Evolutionary conservation across 2,329 filamentous ascomycete species (phyloP), one percentile per base, ranked within the genome.

Genomic region (Colletotrichum sublineola): DNA sequence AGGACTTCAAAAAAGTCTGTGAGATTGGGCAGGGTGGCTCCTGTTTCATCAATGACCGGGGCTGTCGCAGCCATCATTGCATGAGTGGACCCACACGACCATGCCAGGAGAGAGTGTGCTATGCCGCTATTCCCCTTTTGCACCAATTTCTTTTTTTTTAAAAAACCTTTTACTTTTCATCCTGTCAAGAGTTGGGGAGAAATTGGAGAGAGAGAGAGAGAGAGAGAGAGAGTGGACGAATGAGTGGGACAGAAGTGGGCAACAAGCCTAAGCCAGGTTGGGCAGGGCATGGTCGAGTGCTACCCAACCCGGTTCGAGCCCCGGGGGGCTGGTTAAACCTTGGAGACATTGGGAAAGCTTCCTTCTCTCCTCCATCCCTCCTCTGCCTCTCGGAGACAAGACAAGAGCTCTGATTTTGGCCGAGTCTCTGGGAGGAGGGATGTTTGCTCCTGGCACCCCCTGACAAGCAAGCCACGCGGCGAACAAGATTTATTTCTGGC

Each of bases 31-130:
- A 87, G 83, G 86, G 84, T 83, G 80, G 75, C 76, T 82, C 78
- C 80, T 84, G 86, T 88, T 88, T 88, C 86, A 88, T 83, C 81
- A 85, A 77, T 78, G 81, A 80, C 82, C 80, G 79, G 84, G 83
- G 80, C 77, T 74, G 76, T 78, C 77, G 77, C 79, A 78, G 53
- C 76, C 76, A 76, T 55, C 70, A 71, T 66, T 57, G 70, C 67
- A 66, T 71, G 61, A 65, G 70, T 70, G 70, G 70, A 33, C 24
- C 60, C 44, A 31, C 36, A 55, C 61, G 55, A 44, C 44, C 58
- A 66, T 18, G 46, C 24, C 5, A 50, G 48, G 14, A 33, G 29
- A 55, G 52, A 20, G 52, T 38, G 46, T 57, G 33, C 53, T 18
- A 56, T 48, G 20, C 38, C 58, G 65, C 69, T 68, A 72, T 72